Percentiles rank a stretch among this genome's conserved stretches.
Conservation (phyloP, 305 asterid genomes). For the Fraxinus floribunda region DNA sequence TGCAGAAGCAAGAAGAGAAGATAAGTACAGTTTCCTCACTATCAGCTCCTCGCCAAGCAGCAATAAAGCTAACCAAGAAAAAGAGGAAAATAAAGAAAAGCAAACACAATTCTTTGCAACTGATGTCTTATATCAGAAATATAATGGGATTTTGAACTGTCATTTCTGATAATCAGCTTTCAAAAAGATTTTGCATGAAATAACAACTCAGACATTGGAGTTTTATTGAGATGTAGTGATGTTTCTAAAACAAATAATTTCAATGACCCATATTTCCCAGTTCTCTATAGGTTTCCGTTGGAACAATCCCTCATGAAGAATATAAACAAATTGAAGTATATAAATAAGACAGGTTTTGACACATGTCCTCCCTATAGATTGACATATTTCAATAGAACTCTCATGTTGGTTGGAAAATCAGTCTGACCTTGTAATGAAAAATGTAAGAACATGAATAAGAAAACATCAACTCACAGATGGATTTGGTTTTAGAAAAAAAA, state of each 20-base stretch:
- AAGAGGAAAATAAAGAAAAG: too few relatives aligned
- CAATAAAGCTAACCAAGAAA: too few relatives aligned
- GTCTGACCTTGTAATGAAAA: neutral
- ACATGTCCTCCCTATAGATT: neutral
- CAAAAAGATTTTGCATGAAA: too few relatives aligned
- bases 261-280: neutral
- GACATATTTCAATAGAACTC: neutral
- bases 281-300: too few relatives aligned
- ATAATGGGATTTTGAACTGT: neutral
- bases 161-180: constrained; percentile 8
- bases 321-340: too few relatives aligned
- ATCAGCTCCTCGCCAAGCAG: too few relatives aligned
- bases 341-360: neutral
- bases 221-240: neutral
- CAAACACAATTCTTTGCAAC: constrained; percentile 1
- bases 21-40: too few relatives aligned
- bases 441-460: neutral
- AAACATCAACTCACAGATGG: neutral
- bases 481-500: neutral
- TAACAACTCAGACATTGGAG: neutral
- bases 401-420: neutral
- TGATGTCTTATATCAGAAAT: constrained; percentile 2
- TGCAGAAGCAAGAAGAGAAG: too few relatives aligned
- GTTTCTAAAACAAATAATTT: too few relatives aligned
- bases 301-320: too few relatives aligned